Percentiles rank a stretch among this genome's conserved stretches.
Conservation (phyloP, 2,329 filamentous ascomycete genomes). For the Pyrenophora teres region DNA sequence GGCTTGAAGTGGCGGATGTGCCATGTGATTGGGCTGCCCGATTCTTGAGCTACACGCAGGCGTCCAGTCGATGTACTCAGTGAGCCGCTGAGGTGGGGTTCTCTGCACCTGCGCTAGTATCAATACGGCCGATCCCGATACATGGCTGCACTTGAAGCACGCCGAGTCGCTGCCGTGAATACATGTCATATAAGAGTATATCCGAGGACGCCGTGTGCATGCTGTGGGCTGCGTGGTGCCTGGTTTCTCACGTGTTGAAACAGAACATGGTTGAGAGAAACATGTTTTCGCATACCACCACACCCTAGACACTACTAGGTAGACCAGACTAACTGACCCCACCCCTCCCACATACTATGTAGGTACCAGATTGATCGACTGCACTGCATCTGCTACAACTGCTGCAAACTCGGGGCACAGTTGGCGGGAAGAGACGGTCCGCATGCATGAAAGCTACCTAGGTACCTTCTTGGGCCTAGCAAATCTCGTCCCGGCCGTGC, state of each 20-base stretch:
- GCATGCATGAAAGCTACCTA: constrained; percentile 26
- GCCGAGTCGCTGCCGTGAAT: constrained; percentile 6
- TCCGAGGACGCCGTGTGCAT: not conserved
- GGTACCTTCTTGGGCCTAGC: constrained; percentile 14
- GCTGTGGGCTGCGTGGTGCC: not conserved
- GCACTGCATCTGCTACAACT: constrained; percentile 6
- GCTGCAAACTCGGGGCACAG: constrained; percentile 26
- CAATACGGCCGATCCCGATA: constrained; percentile 9
- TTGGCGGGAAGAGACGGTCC: constrained; percentile 28
- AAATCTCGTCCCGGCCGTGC: constrained; percentile 7
- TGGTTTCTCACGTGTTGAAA: not conserved
- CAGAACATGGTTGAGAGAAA: constrained; percentile 10
- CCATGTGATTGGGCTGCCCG: constrained; percentile 37
- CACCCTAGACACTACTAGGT: no score
- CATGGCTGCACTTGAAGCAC: constrained; percentile 8
- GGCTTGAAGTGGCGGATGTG: constrained; percentile 20
- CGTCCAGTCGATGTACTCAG: constrained; percentile 38
- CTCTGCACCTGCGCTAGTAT: constrained; percentile 17
- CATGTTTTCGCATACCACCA: constrained; percentile 10
- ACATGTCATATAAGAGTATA: not conserved
- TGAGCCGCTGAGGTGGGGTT: constrained; percentile 44
- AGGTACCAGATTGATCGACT: not conserved
- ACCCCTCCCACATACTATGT: constrained; percentile 5
- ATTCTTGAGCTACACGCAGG: constrained; percentile 31
- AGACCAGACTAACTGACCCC: constrained; percentile 1